Evolutionary conservation across 345 rosid species (phyloP).

Genomic region (Salix purpurea): DNA sequence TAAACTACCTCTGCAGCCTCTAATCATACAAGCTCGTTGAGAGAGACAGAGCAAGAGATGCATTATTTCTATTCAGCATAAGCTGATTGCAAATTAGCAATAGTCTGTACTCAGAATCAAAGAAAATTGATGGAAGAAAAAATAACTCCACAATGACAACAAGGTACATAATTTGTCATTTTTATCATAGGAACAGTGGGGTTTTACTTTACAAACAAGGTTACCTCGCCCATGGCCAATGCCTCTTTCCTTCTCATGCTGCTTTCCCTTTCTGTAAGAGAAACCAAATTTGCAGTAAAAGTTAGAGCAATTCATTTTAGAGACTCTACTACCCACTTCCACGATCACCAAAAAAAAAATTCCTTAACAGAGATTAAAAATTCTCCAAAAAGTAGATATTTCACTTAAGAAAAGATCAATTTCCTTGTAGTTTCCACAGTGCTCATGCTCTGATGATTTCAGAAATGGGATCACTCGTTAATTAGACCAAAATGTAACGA

Average conservation of each 20-base stretch:
- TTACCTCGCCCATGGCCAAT: slow-evolving; percentile 10
- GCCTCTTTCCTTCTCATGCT: slow-evolving; percentile 32
- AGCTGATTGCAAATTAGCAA: slow-evolving; percentile 27
- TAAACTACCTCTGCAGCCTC: neutral
- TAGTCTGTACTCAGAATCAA: slow-evolving; percentile 19
- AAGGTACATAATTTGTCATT: slow-evolving; percentile 10
- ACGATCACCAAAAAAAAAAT: neutral
- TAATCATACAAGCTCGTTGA: neutral
- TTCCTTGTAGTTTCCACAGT: neutral
- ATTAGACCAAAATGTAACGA: neutral
- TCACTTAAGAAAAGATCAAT: neutral
- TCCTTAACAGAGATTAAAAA: neutral
- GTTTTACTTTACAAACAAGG: slow-evolving; percentile 25
- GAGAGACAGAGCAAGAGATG: slow-evolving; percentile 23
- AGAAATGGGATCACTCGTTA: neutral
- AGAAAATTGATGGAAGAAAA: slow-evolving; percentile 21
- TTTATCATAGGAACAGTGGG: slow-evolving; percentile 12
- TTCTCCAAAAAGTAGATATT: neutral
- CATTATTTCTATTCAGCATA: slow-evolving; percentile 31
- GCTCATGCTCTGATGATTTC: neutral
- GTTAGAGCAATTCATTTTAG: neutral
- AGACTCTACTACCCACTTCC: neutral
- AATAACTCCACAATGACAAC: slow-evolving; percentile 25
- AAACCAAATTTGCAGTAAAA: slow-evolving; percentile 2
- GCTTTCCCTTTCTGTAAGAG: slow-evolving; percentile 50